Evolutionary conservation across 805 yeast species (phyloP).

Genomic region (Jamesozyma piceae): DNA sequence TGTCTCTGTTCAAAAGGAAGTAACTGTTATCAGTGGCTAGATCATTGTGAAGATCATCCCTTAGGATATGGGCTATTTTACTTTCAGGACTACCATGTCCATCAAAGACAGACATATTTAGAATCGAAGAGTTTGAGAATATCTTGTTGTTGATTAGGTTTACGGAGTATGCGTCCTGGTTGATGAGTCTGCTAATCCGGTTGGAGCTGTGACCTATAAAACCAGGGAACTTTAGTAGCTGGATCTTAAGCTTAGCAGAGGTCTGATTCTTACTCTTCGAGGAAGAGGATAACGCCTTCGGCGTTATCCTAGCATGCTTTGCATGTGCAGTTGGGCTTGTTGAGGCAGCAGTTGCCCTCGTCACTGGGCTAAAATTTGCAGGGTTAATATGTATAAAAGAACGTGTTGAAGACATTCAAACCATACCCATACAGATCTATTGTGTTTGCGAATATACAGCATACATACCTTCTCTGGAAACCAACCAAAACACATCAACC

Average conservation of each 20-base stretch:
- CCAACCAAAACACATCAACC: too few species aligned
- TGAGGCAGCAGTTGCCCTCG: too few species aligned
- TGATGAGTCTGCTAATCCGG: slow-evolving; percentile 64
- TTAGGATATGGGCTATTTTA: slow-evolving; percentile 51
- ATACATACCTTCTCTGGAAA: too few species aligned
- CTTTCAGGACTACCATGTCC: slow-evolving; percentile 83
- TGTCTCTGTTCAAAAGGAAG: slow-evolving; percentile 18
- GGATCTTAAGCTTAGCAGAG: slow-evolving; percentile 12
- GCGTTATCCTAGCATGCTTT: too few species aligned
- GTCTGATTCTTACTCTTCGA: background rate
- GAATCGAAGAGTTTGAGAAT: slow-evolving; percentile 32
- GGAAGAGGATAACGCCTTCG: too few species aligned
- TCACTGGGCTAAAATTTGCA: too few species aligned
- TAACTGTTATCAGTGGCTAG: slow-evolving; percentile 38
- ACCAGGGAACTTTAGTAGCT: slow-evolving; percentile 25
- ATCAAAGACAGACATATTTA: slow-evolving; percentile 73
- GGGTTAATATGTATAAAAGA: background rate
- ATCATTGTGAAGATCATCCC: slow-evolving; percentile 41
- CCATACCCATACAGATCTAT: too few species aligned
- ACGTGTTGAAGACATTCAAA: too few species aligned
- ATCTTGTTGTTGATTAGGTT: slow-evolving; percentile 38
- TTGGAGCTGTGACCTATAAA: slow-evolving; percentile 67
- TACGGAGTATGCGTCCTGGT: slow-evolving; percentile 75
- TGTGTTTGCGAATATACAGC: too few species aligned
- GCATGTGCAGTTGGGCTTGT: too few species aligned